These are phyloP conservation scores for Cenchrus fungigraminus DNA, from an alignment of 176 grass and related monocot species.

Conservation along the genomic window DNA sequence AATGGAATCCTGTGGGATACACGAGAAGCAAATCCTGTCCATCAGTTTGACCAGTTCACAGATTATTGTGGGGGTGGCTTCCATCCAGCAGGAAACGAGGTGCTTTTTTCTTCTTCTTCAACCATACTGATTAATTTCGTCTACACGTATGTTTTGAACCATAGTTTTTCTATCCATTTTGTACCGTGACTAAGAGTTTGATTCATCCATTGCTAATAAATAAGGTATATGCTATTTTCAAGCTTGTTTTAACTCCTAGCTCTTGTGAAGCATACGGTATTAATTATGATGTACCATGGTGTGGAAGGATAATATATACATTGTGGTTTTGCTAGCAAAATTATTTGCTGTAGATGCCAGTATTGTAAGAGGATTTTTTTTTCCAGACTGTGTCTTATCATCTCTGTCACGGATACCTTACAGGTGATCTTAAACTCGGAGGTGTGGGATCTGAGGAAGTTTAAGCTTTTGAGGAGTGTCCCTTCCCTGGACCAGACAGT, in stretches of 20 bases:
- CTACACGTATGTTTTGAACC: not conserved
- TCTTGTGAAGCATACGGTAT: not conserved
- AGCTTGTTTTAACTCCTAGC: not conserved
- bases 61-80: conserved; percentile 96
- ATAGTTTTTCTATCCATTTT: not conserved
- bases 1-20: conserved; percentile 95
- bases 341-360: not conserved
- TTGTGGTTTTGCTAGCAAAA: not conserved
- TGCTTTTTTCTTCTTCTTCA: conserved; percentile 18
- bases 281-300: not conserved
- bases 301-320: not conserved
- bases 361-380: not conserved
- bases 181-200: not conserved
- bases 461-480: conserved; percentile 91
- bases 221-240: not conserved
- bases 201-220: not conserved
- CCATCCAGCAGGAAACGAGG: conserved; percentile 98
- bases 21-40: conserved; percentile 55
- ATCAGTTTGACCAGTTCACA: conserved; percentile 97
- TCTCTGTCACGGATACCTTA: not conserved
- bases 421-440: conserved; percentile 96
- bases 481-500: conserved; percentile 96
- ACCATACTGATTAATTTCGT: conserved; percentile 15
- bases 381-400: conserved; percentile 23
- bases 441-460: conserved; percentile 98